Conservation (phyloP, 345 rosid genomes). For the Aethionema arabicum region DNA sequence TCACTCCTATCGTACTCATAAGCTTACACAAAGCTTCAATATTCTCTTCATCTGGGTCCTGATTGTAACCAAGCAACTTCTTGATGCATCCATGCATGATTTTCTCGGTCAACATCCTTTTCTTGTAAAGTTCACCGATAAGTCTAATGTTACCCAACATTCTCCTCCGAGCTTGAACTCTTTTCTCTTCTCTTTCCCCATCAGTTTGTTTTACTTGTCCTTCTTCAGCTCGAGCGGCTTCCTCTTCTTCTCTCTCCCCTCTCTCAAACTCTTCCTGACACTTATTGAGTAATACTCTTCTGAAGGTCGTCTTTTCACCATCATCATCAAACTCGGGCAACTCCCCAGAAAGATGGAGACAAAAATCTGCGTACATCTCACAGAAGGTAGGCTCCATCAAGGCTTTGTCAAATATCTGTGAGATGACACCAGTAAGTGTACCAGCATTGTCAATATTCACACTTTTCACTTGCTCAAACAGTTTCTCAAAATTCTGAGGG, state of each 20-base stretch:
- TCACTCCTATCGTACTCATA: slow-evolving; percentile 92
- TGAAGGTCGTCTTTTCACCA: slow-evolving; percentile 77
- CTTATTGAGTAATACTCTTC: slow-evolving; percentile 81
- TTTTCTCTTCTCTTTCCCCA: slow-evolving; percentile 84
- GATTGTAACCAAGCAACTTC: slow-evolving; percentile 68
- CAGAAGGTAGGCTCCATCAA: slow-evolving; percentile 97
- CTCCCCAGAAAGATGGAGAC: slow-evolving; percentile 61
- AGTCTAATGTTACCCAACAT: slow-evolving; percentile 97
- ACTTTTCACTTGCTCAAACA: slow-evolving; percentile 85
- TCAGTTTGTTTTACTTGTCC: slow-evolving; percentile 71
- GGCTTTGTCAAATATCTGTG: slow-evolving; percentile 97
- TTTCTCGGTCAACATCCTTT: slow-evolving; percentile 87
- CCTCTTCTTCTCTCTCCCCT: slow-evolving; percentile 89
- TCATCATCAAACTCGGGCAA: slow-evolving; percentile 75
- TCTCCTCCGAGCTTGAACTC: slow-evolving; percentile 79
- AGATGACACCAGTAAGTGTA: slow-evolving; percentile 78
- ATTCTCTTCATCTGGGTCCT: slow-evolving; percentile 90
- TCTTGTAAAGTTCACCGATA: slow-evolving; percentile 94
- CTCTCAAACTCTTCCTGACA: slow-evolving; percentile 98
- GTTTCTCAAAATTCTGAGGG: slow-evolving; percentile 91
- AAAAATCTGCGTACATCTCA: slow-evolving; percentile 94
- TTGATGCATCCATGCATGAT: slow-evolving; percentile 89
- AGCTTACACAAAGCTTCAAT: slow-evolving; percentile 89
- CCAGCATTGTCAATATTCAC: slow-evolving; percentile 76
- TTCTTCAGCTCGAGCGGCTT: slow-evolving; percentile 86